Conservation (phyloP, 805 yeast genomes). For the Jamesozyma rosinii region DNA sequence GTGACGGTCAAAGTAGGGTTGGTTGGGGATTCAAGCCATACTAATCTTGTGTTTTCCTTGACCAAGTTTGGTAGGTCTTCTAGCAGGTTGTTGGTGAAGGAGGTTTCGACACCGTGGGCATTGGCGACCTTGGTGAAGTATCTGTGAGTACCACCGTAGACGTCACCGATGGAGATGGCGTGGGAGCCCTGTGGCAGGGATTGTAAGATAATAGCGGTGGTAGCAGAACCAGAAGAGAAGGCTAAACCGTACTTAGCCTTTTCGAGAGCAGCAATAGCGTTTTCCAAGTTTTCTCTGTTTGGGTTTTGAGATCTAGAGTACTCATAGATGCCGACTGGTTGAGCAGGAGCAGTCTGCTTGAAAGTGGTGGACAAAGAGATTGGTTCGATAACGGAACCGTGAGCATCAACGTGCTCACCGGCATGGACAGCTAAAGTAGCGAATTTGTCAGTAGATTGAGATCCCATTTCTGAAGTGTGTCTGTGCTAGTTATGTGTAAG, state of each 20-base stretch:
- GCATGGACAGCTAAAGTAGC: conserved; percentile 81
- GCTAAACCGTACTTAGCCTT: conserved; percentile 69
- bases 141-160: conserved; percentile 87
- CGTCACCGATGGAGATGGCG: conserved; percentile 73
- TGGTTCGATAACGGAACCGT: conserved; percentile 84
- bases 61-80: conserved; percentile 48
- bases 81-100: conserved; percentile 58
- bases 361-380: conserved; percentile 78
- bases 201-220: conserved; percentile 70
- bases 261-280: conserved; percentile 70
- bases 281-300: conserved; percentile 73
- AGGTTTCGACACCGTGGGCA: conserved; percentile 63
- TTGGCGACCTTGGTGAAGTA: conserved; percentile 79
- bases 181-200: conserved; percentile 64
- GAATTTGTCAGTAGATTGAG: conserved; percentile 35
- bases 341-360: conserved; percentile 69
- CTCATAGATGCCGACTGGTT: conserved; percentile 71
- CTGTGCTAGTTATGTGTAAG: too few species aligned
- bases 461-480: conserved; percentile 13
- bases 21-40: conserved; percentile 85
- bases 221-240: conserved; percentile 77
- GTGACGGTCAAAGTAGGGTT: conserved; percentile 79
- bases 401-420: conserved; percentile 63
- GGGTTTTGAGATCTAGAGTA: conserved; percentile 83
- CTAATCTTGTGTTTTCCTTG: conserved; percentile 56